Evolutionary conservation across 163 green algal genomes (phyloP), one percentile per base, ranked within the genome.

Genomic region (Volvox carteri): DNA sequence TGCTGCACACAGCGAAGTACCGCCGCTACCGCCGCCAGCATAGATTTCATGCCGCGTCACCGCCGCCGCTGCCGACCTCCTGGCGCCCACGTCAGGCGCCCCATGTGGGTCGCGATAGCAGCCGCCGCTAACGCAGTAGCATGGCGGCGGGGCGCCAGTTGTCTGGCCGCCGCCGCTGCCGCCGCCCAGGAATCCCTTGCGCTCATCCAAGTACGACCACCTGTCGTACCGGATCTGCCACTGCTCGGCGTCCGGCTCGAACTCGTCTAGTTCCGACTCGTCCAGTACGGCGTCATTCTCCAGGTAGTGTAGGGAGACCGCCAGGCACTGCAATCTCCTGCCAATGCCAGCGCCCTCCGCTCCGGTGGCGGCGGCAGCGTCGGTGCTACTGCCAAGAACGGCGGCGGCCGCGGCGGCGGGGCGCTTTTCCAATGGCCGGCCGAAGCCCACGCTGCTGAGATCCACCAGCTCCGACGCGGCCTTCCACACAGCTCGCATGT

Each of bases 151-250:
- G 58, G 19, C 19, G 19, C 19, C 58, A 18, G 58, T 18, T 21
- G 33, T n/a, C 7, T 18, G 5, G 68, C 68, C 68, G 73, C 73
- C 75, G 30, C 48, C 19, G 48, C 48, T 5, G 48, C 48, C 44
- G 19, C 18, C 19, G 76, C 33, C 8, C 16, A 16, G n/a, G n/a
- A n/a, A n/a, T n/a, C n/a, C n/a, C n/a, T 41, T 37, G 12, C 37
- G 4, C 37, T 16, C 37, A 23, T 25, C 41, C 19, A 23, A 23
- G 33, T 30, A 68, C 16, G 44, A 72, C 21, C 9, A n/a, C 33
- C 75, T 83, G 48, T 50, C 44, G 46, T 72, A 89, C 39, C 37
- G 37, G 11, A 89, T 83, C 52, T 83, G 84, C 84, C 84, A 89
- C 14, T 44, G 50, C 18, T 76, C 44, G 33, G 84, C 68, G 23